Base-by-base conservation (phyloP, 73 alveolate genomes). In the Paramecium sexaurelia region DNA sequence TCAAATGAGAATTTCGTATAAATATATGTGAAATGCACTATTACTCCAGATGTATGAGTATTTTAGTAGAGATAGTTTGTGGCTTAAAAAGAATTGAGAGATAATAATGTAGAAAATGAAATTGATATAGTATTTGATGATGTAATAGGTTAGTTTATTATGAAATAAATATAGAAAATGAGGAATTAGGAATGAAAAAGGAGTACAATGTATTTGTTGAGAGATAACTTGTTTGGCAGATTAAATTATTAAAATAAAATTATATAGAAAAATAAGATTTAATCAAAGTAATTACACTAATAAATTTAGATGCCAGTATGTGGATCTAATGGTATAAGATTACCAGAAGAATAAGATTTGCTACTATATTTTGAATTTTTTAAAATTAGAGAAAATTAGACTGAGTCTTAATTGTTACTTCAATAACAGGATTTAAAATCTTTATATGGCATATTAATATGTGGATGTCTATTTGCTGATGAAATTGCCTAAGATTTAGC, bases 121-220 rank as follows among this genome's bases (percentile, higher is more conserved):
- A 45, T 78, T 22, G 90, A 78, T 11, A 45, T 78, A n/a, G 73
- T 78, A 0, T 45, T 78, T 32, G 90, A 78, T 78, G 90, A 78
- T 78, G 90, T 78, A 13, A 78, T 78, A 41, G 90, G 90, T 78
- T 41, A 3, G 11, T 78, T 20, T 78, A 4, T 3, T 11, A 39
- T 41, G n/a, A 22, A n/a, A 5, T 4, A 17, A 29, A 51, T 51
- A 51, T 51, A 78, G 90, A 78, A 43, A 78, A 78, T 78, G 90
- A 78, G 55, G 90, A 78, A 43, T 40, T 78, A 8, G 90, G 90
- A 17, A 78, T 78, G 90, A 78, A 78, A 33, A 78, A 78, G n/a
- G 90, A 78, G 55, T 78, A 36, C 13, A 78, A 78, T 78, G 90
- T 78, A 41, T 78, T 78, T 78, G 90, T 78, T 20, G 90, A 78